These are phyloP conservation scores for Rauvolfia tetraphylla DNA, from an alignment of 257 asterid species.

Conservation along the genomic window DNA sequence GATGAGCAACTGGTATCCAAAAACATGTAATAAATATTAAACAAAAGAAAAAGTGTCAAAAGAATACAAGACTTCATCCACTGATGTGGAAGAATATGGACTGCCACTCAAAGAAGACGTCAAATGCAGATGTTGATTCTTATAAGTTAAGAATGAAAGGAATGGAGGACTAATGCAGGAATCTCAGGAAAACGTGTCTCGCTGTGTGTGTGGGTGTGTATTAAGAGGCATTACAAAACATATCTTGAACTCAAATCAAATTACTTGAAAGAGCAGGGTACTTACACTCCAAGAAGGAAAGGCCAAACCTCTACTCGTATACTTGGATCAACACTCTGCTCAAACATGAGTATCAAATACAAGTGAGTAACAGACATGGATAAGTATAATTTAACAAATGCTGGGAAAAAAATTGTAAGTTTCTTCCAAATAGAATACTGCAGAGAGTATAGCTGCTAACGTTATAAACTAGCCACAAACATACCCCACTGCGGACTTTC, in stretches of 20 bases:
- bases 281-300: constrained; percentile 87
- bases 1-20: no score
- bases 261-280: not conserved
- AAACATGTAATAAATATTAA: not conserved
- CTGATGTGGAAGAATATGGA: not conserved
- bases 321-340: constrained; percentile 93
- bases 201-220: not conserved
- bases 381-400: not conserved
- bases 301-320: constrained; percentile 94
- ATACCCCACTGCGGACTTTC: constrained; percentile 85
- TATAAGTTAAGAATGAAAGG: not conserved
- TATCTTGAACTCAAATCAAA: not conserved
- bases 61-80: not conserved
- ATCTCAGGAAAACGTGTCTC: not conserved
- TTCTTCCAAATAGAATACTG: not conserved
- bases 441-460: not conserved
- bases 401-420: not conserved
- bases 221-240: not conserved
- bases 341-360: constrained; percentile 8
- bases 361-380: constrained; percentile 1
- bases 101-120: not conserved
- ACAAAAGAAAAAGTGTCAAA: not conserved
- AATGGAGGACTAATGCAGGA: not conserved
- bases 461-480: constrained; percentile 16
- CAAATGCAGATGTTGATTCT: not conserved